Conservation (phyloP, 2,329 filamentous ascomycete species). For the Xylaria sp. region DNA sequence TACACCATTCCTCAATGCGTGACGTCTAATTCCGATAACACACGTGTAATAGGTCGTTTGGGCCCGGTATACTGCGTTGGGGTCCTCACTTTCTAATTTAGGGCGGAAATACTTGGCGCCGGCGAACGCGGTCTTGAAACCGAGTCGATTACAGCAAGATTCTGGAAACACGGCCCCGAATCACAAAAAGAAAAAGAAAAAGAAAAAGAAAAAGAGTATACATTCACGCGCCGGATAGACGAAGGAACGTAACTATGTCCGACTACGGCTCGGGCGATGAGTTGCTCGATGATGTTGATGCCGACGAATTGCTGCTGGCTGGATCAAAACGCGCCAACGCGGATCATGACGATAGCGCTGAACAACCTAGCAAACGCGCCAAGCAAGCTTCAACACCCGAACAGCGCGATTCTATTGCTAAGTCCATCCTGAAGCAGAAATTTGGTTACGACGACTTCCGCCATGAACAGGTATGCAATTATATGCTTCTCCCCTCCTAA, state of each 20-base stretch:
- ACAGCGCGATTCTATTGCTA: slow-evolving; percentile 28
- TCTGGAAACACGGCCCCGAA: neutral
- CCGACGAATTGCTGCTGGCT: slow-evolving; percentile 35
- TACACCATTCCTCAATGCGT: neutral
- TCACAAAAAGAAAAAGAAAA: too few relatives aligned
- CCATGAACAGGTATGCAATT: slow-evolving; percentile 54
- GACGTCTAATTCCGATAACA: neutral
- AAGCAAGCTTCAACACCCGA: slow-evolving; percentile 10
- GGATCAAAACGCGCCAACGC: slow-evolving; percentile 33
- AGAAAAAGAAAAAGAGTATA: neutral
- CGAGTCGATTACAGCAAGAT: neutral
- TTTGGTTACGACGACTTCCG: slow-evolving; percentile 57
- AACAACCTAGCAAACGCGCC: slow-evolving; percentile 31
- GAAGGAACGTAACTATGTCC: slow-evolving; percentile 41
- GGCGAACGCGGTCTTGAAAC: neutral
- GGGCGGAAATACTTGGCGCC: neutral
- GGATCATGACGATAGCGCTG: neutral
- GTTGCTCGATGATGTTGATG: slow-evolving; percentile 47
- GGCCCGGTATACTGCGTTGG: neutral
- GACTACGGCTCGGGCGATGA: slow-evolving; percentile 53
- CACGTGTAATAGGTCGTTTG: neutral
- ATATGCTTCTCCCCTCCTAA: neutral
- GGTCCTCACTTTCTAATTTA: neutral
- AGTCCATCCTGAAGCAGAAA: slow-evolving; percentile 51
- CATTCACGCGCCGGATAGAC: slow-evolving; percentile 6